phyloP scores from a whole-genome alignment of 23 red algal species.

The Pyropia haitanensis region DNA sequence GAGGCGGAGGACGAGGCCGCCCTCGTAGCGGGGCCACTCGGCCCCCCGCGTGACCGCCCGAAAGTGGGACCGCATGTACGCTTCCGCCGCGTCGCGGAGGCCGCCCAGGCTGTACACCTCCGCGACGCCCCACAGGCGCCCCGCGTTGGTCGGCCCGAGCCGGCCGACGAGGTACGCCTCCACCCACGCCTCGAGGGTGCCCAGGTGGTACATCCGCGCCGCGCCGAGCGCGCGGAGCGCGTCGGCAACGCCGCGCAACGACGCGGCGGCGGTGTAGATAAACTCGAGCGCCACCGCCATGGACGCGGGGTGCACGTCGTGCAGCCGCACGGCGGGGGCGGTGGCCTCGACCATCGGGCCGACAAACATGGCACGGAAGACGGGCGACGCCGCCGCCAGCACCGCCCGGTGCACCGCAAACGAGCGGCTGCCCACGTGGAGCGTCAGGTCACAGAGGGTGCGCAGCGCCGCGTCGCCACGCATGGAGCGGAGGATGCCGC shows the following conservation, averaged over 20 bases:
- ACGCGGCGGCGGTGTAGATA: conserved; percentile 36
- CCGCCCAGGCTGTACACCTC: conserved; percentile 27
- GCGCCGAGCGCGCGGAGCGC: conserved; percentile 27
- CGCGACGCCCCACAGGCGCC: conserved; percentile 12
- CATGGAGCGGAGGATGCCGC: conserved; percentile 33
- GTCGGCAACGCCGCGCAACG: conserved; percentile 14
- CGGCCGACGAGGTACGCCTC: conserved; percentile 17
- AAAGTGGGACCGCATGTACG: conserved; percentile 33
- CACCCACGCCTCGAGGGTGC: conserved; percentile 33
- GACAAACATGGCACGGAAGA: conserved; percentile 60
- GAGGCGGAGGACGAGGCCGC: conserved; percentile 1
- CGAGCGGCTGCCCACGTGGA: conserved; percentile 22
- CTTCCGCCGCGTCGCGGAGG: conserved; percentile 14
- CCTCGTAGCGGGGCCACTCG: conserved; percentile 21
- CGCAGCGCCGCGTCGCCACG: conserved; percentile 19
- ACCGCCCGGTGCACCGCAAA: conserved; percentile 47
- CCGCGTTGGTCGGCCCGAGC: conserved; percentile 10
- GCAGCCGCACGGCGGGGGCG: conserved; percentile 16
- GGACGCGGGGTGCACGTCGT: conserved; percentile 9
- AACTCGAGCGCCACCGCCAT: conserved; percentile 49
- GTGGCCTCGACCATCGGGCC: conserved; percentile 22
- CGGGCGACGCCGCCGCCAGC: conserved; percentile 30
- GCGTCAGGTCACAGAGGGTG: conserved; percentile 39
- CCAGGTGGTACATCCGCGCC: conserved; percentile 52
- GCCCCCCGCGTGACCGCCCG: conserved; percentile 17